phyloP scores from a whole-genome alignment of 352 stramenopile genomes.

The Globisporangium spinosum region DNA sequence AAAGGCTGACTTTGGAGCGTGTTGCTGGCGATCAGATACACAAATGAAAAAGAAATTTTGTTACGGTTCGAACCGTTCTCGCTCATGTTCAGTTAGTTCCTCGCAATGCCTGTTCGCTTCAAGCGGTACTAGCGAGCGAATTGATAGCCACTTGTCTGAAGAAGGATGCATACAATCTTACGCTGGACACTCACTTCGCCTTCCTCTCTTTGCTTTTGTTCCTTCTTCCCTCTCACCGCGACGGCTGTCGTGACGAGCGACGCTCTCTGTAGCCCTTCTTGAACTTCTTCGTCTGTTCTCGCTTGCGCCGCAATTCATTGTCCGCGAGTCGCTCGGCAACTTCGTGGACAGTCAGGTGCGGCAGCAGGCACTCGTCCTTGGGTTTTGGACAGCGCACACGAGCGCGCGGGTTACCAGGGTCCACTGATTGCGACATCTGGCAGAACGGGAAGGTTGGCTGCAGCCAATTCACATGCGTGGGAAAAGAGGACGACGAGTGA shows the following conservation, averaged over 20 bases:
- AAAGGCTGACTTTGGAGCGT: too few species aligned
- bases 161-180: not conserved
- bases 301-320: slow-evolving; percentile 25
- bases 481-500: not conserved
- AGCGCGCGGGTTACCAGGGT: slow-evolving; percentile 17
- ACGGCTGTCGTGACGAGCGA: not conserved
- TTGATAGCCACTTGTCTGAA: not conserved
- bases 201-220: not conserved
- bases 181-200: not conserved
- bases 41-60: not conserved
- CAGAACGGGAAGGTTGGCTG: slow-evolving; percentile 43
- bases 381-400: slow-evolving; percentile 36
- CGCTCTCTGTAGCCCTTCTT: slow-evolving; percentile 4
- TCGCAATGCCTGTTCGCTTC: too few species aligned
- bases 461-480: slow-evolving; percentile 9
- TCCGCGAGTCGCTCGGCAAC: slow-evolving; percentile 55
- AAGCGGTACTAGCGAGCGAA: not conserved
- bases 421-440: slow-evolving; percentile 17
- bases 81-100: too few species aligned
- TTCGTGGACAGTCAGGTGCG: slow-evolving; percentile 48
- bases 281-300: slow-evolving; percentile 20
- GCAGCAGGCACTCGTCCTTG: slow-evolving; percentile 29
- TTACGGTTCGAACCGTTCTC: not conserved
- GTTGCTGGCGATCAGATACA: not conserved
- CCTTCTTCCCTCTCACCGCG: not conserved